Conservation (phyloP, 306 rosid genomes). For the Begonia fuchsioides region DNA sequence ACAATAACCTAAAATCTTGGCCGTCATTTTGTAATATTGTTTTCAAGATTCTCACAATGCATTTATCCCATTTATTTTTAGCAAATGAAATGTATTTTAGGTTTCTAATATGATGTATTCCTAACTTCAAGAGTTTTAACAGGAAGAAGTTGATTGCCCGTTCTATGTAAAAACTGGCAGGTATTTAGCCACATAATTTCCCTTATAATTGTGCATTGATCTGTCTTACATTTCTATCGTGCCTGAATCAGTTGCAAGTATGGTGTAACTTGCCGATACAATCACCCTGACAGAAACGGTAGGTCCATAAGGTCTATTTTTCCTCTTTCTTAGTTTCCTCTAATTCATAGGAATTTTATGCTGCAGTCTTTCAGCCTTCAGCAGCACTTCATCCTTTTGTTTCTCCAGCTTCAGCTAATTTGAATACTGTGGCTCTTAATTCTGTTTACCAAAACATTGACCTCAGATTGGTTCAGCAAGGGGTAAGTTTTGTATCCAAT, state of each 20-base stretch:
- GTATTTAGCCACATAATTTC: constrained; percentile 15
- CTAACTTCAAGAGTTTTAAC: constrained; percentile 16
- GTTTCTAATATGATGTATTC: too few relatives aligned
- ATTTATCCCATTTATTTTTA: too few relatives aligned
- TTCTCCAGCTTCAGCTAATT: constrained; percentile 45
- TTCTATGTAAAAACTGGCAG: constrained; percentile 99
- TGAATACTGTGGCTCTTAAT: constrained; percentile 52
- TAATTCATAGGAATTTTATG: constrained; percentile 10
- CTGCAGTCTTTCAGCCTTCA: constrained; percentile 42
- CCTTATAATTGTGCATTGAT: constrained; percentile 3
- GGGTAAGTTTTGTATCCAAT: constrained; percentile 27
- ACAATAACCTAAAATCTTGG: too few relatives aligned
- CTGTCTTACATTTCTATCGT: constrained; percentile 15
- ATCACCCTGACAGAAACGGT: constrained; percentile 85
- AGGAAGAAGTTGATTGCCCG: constrained; percentile 95
- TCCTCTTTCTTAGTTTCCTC: constrained; percentile 6
- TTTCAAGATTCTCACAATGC: too few relatives aligned
- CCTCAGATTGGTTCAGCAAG: constrained; percentile 52
- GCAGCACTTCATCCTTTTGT: constrained; percentile 40
- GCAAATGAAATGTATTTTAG: too few relatives aligned
- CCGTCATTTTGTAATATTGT: too few relatives aligned
- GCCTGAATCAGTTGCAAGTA: constrained; percentile 71
- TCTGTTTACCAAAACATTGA: constrained; percentile 66
- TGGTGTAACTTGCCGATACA: constrained; percentile 84
- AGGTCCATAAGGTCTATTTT: constrained; percentile 19